Conservation (phyloP, 257 asterid genomes). For the Scutellaria baicalensis region DNA sequence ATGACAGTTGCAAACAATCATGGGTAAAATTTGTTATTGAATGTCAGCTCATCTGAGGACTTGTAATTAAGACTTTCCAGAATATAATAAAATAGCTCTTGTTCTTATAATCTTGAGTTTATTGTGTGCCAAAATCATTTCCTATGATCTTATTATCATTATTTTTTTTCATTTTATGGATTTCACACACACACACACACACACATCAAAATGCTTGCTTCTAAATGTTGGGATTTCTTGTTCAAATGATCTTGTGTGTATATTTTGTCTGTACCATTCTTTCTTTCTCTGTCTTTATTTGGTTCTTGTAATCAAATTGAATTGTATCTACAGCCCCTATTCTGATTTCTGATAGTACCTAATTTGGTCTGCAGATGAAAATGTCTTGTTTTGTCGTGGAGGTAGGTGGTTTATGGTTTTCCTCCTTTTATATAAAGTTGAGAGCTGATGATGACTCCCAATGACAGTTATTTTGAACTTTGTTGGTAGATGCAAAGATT, state of each 20-base stretch:
- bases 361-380: conserved; percentile 17
- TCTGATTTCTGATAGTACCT: conserved; percentile 3
- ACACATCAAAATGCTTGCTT: too few relatives aligned
- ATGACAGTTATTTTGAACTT: conserved; percentile 9
- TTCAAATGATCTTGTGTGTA: background rate
- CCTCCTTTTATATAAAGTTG: conserved; percentile 6
- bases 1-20: background rate
- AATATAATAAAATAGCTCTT: background rate
- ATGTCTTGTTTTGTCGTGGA: background rate
- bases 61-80: background rate
- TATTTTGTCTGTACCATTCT: background rate
- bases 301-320: background rate
- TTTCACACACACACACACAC: too few relatives aligned
- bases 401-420: background rate
- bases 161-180: background rate
- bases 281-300: background rate
- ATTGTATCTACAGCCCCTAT: background rate
- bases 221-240: background rate
- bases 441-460: conserved; percentile 2
- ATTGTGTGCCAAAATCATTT: background rate
- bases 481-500: background rate
- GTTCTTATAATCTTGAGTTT: background rate
- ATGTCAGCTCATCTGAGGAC: background rate
- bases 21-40: background rate
- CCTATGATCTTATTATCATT: background rate